Base-by-base conservation (phyloP, 1,284 basidiomycete species). In the Cystobasidiaceae sp. region DNA sequence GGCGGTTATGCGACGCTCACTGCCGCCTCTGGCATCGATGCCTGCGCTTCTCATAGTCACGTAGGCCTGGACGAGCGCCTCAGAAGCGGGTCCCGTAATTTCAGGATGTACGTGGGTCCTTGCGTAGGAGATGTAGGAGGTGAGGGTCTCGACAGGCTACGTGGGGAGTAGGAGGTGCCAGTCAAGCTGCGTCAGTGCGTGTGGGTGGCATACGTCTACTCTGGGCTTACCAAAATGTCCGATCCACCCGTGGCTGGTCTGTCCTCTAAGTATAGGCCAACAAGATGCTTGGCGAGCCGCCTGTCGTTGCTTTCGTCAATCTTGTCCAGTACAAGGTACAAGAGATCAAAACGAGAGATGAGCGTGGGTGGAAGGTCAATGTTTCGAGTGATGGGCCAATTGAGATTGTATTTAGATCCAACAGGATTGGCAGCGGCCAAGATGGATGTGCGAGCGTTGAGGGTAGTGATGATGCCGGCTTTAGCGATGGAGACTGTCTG, bases 401-500 rank as follows among this genome's bases (percentile, higher is more conserved):
- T 71, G 45, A 74, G 71, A 64, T 74, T 91, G 80, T 99, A 99
- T 76, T 91, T 92, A 1, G 91, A 94, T 33, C 92, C 91, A 33
- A 97, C 89, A 0, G 94, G 94, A 77, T 99, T 98, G 41, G 94
- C 94, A 7, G 93, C 94, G 0, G 94, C 94, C 2, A 98, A 81
- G 71, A 98, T 93, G 0, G 96, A 98, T 0, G 94, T 97, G 34
- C 96, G 84, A 0, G 96, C 94, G 73, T 98, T 98, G 69, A 98
- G 82, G 0, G 96, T 97, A 0, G 94, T 98, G 76, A 97, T 98
- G 74, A 98, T 98, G 9, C 96, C 96, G 0, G 94, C 94, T 78
- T 98, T 98, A n/a, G 96, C 96, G 67, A 98, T 94, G 1, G 93
- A 97, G 2, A 98, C 93, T 0, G 94, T 98, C 87, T 98, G 94